Base-by-base conservation (phyloP, 257 asterid species). In the Mentha longifolia region DNA sequence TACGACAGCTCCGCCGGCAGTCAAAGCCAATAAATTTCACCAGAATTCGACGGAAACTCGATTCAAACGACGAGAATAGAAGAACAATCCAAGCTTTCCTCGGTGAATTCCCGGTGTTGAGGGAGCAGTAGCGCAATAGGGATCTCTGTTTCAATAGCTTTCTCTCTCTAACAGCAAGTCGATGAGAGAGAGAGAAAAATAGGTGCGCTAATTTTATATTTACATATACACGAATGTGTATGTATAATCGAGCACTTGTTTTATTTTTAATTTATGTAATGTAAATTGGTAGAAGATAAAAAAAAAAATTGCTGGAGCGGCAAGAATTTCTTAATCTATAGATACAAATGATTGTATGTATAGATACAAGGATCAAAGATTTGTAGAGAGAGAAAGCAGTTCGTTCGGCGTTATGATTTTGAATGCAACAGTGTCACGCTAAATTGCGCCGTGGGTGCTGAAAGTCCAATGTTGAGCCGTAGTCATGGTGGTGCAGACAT, bases 181-280 rank as follows among this genome's bases (percentile, higher is more conserved):
- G 85, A 82, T 76, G 97, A 79, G 89, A 89, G 92, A 89, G 92
- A 87, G 86, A 84, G 71, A 63, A 12, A 67, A 59, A 77, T 13
- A 67, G 62, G 41, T 63, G 39, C 69, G 67, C 30, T 71, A 68
- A 54, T 75, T 74, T 75, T 74, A 77, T 70, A 56, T n/a, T n/a
- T 74, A 50, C 68, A 55, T 31, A 16, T 20, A 72, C 72, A 61
- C 39, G 20, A 54, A 15, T 42, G 65, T 70, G 66, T 70, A 68
- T 74, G 16, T 64, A 74, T 74, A 45, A 5, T 45, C 43, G 2
- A 49, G 62, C 43, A 28, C 16, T n/a, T 31, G 35, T 70, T 46
- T 61, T 19, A 46, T 65, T 22, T 65, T 65, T 45, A 3, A 35
- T 35, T 42, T 8, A 10, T 42, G 70, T n/a, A 43, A 64, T 62